These are phyloP conservation scores for Thalassiosira livingstoniorum DNA, from an alignment of 352 stramenopile genomes.

Conservation along the genomic window DNA sequence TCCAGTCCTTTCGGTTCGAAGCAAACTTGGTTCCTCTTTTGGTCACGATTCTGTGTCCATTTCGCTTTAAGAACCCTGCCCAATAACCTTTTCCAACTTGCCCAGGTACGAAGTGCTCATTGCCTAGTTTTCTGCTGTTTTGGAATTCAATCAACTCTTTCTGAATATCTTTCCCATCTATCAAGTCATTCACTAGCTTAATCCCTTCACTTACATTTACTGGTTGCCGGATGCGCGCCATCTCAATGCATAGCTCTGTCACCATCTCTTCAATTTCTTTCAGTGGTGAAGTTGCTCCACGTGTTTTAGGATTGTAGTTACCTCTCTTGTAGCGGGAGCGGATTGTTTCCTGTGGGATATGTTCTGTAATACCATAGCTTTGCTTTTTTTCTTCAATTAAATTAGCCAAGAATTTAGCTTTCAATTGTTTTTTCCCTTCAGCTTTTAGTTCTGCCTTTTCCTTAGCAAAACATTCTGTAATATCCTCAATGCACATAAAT, in stretches of 20 bases:
- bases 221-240: constrained; percentile 19
- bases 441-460: too few relatives aligned
- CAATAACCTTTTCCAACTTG: constrained; percentile 13
- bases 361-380: too few relatives aligned
- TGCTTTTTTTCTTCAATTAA: too few relatives aligned
- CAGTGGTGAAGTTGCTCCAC: constrained; percentile 14
- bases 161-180: background rate
- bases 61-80: background rate
- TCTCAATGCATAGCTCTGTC: constrained; percentile 14
- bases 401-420: too few relatives aligned
- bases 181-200: constrained; percentile 27
- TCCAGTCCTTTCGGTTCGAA: background rate
- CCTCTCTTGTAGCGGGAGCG: too few relatives aligned
- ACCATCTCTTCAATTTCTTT: constrained; percentile 4
- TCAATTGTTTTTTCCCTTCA: too few relatives aligned
- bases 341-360: too few relatives aligned
- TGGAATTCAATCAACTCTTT: background rate
- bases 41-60: background rate
- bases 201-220: constrained; percentile 1
- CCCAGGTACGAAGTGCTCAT: too few relatives aligned
- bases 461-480: too few relatives aligned
- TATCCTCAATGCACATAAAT: too few relatives aligned
- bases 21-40: constrained; percentile 4
- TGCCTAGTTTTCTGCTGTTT: background rate
- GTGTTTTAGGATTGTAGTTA: too few relatives aligned